These are phyloP conservation scores for Pythium phragmiticola DNA, from an alignment of 352 stramenopile genomes.

Conservation along the genomic window DNA sequence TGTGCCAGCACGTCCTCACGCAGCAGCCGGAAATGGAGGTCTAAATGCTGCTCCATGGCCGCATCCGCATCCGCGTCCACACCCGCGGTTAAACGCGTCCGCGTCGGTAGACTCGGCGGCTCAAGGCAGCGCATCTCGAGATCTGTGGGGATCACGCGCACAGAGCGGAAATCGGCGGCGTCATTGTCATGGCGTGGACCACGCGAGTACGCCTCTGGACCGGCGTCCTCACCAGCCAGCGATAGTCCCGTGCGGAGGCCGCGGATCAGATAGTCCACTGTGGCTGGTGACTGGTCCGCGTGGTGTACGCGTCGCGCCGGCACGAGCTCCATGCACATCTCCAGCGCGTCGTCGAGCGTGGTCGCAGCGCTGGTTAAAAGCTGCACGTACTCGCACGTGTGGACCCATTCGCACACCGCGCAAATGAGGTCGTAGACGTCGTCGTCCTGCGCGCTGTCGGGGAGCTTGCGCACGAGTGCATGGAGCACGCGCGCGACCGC, in stretches of 20 bases:
- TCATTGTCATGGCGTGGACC: slow-evolving; percentile 33
- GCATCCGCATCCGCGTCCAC: neutral
- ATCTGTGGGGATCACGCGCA: slow-evolving; percentile 29
- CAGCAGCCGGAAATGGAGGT: slow-evolving; percentile 30
- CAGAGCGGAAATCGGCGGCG: slow-evolving; percentile 9
- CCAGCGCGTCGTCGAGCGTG: slow-evolving; percentile 15
- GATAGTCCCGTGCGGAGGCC: neutral
- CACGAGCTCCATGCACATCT: slow-evolving; percentile 26
- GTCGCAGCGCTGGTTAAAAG: neutral
- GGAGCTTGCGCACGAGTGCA: slow-evolving; percentile 17
- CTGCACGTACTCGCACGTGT: neutral
- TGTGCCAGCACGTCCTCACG: slow-evolving; percentile 31
- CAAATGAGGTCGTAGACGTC: slow-evolving; percentile 17
- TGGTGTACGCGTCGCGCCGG: slow-evolving; percentile 8
- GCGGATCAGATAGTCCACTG: slow-evolving; percentile 13
- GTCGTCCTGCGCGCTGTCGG: slow-evolving; percentile 13
- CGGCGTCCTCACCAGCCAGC: neutral
- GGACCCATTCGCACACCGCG: slow-evolving; percentile 6
- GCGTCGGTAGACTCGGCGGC: slow-evolving; percentile 16
- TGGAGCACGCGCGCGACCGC: slow-evolving; percentile 9
- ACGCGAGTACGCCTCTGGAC: slow-evolving; percentile 1
- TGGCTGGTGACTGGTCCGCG: neutral
- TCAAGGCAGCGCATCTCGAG: slow-evolving; percentile 30
- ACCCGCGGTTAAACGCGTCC: neutral
- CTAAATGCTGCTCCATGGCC: slow-evolving; percentile 17